Evolutionary conservation across 108 stramenopile species (phyloP).

Genomic region (Nannochloropsis oceanica): DNA sequence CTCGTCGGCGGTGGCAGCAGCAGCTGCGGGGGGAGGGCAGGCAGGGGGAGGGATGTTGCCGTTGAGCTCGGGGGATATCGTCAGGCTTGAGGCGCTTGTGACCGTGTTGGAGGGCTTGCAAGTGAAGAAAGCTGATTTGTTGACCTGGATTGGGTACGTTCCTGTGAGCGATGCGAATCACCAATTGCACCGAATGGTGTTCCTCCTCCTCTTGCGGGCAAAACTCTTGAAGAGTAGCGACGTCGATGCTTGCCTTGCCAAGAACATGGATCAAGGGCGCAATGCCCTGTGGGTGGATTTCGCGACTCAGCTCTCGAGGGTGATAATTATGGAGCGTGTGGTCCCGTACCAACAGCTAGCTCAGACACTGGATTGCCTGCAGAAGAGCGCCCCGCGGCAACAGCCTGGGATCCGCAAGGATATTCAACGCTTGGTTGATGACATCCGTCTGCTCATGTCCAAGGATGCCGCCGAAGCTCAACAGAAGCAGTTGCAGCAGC

Average conservation of each 20-base stretch:
- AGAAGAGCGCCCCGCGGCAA: constrained; percentile 16
- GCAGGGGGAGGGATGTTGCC: not conserved
- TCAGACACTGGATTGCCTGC: constrained; percentile 17
- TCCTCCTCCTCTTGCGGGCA: constrained; percentile 68
- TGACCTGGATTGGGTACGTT: constrained; percentile 77
- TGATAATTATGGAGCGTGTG: constrained; percentile 9
- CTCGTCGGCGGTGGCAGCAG: constrained; percentile 1
- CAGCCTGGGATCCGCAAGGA: constrained; percentile 6
- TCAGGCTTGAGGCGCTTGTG: constrained; percentile 68
- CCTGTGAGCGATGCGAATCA: constrained; percentile 47
- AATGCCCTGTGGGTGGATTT: constrained; percentile 77
- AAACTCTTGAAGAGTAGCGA: constrained; percentile 53
- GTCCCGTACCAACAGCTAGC: constrained; percentile 2
- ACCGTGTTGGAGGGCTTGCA: constrained; percentile 67
- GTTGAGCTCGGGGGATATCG: constrained; percentile 44
- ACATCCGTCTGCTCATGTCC: not conserved
- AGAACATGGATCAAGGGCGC: constrained; percentile 58
- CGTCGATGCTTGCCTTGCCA: constrained; percentile 66
- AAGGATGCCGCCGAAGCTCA: constrained; percentile 1
- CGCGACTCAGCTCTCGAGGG: constrained; percentile 52
- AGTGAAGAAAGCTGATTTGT: constrained; percentile 56
- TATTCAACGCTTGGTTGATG: not conserved
- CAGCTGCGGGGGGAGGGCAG: not conserved
- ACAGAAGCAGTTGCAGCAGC: constrained; percentile 5
- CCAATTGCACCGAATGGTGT: constrained; percentile 66